A percentile compares a stretch with the other conserved stretches of the same genome.
phyloP scores from a whole-genome alignment of 1,284 basidiomycete species.

The Malassezia nana region DNA sequence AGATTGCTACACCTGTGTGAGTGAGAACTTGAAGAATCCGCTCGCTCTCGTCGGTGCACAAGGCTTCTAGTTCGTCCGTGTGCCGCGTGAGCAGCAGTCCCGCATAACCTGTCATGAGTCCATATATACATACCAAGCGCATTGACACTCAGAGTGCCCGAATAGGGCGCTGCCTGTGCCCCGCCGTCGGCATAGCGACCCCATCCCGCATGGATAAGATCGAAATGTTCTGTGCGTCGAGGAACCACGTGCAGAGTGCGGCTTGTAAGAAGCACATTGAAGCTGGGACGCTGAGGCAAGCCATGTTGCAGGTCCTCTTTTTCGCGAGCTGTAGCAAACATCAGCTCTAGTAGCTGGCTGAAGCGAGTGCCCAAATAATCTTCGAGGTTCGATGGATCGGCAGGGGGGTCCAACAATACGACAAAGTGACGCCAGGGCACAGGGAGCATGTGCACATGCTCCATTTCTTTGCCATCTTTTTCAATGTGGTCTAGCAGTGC shows the following conservation, averaged over 20 bases:
- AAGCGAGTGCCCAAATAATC: constrained; percentile 34
- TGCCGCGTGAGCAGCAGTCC: constrained; percentile 35
- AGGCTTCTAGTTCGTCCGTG: constrained; percentile 25
- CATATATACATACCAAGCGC: constrained; percentile 22
- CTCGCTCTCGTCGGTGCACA: constrained; percentile 9
- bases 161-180: constrained; percentile 1
- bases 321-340: constrained; percentile 23
- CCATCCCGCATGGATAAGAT: constrained; percentile 11
- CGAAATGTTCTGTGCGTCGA: constrained; percentile 26
- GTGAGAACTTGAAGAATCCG: constrained; percentile 6
- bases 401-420: constrained; percentile 22
- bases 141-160: constrained; percentile 31
- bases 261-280: constrained; percentile 40
- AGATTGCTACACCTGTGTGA: constrained; percentile 3
- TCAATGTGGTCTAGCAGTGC: constrained; percentile 31
- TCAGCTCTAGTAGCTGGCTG: constrained; percentile 31
- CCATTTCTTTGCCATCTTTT: constrained; percentile 34
- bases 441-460: constrained; percentile 31
- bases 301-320: not conserved
- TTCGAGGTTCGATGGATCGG: constrained; percentile 15
- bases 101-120: constrained; percentile 22
- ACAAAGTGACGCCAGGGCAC: constrained; percentile 47
- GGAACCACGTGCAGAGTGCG: constrained; percentile 44
- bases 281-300: constrained; percentile 20
- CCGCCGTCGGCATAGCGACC: constrained; percentile 9